Percentiles rank a stretch among this genome's conserved stretches.
Evolutionary conservation across 768 basidiomycete genomes (phyloP).

Genomic region (Candolleomyces aberdarensis): DNA sequence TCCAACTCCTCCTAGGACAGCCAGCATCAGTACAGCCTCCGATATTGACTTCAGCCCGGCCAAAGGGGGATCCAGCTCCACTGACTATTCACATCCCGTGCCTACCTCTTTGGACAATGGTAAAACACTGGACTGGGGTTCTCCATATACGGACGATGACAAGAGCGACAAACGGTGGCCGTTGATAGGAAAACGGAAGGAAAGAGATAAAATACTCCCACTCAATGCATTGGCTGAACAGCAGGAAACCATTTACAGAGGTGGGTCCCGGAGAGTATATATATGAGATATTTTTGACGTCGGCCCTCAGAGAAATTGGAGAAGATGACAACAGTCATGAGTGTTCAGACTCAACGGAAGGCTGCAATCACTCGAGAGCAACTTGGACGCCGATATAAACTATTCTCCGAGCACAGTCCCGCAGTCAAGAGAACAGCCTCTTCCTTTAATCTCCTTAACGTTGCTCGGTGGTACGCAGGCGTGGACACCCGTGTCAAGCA

Average conservation of each 20-base stretch:
- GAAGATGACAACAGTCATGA: constrained; percentile 46
- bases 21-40: constrained; percentile 27
- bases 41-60: constrained; percentile 75
- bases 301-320: constrained; percentile 50
- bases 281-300: neutral
- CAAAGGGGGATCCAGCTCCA: constrained; percentile 31
- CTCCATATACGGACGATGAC: constrained; percentile 51
- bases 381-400: constrained; percentile 58
- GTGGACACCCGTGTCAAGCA: constrained; percentile 45
- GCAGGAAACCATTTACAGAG: constrained; percentile 55
- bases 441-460: constrained; percentile 30
- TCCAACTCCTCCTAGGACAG: constrained; percentile 22
- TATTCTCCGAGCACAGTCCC: constrained; percentile 37
- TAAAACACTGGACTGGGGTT: constrained; percentile 71
- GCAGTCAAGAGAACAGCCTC: constrained; percentile 2
- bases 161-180: constrained; percentile 60
- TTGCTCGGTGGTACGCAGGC: constrained; percentile 58
- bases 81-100: constrained; percentile 53
- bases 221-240: constrained; percentile 50
- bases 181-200: constrained; percentile 56
- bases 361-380: constrained; percentile 65
- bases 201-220: constrained; percentile 44
- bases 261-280: constrained; percentile 28
- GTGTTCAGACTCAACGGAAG: constrained; percentile 57
- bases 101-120: constrained; percentile 70